Evolutionary conservation across 2,329 filamentous ascomycete species (phyloP), one percentile per base, ranked within the genome.

Genomic region (Fusarium zealandicum): DNA sequence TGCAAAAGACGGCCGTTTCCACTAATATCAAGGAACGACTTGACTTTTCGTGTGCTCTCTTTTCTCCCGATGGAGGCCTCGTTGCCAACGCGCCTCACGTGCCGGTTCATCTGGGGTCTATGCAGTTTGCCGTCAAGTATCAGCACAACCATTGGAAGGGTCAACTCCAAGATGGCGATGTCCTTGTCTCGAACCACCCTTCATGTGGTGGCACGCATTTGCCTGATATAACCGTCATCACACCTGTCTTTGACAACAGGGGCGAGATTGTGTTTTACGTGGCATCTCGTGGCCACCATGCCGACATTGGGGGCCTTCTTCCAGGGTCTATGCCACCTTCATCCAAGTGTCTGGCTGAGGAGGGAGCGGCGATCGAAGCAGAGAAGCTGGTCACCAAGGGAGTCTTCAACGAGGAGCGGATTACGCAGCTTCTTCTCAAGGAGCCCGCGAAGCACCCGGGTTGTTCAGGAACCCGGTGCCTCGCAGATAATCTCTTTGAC

Each of bases 271-370:
- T 65, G 16, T 72, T 72, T 14, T 72, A 68, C 17, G 66, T 67
- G 1, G 70, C 69, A 1, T 67, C 65, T 1, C 59, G 69, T 1
- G 70, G 68, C 0, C 72, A 75, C 44, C 72, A 76, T 42, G 70
- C 72, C 0, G 73, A 76, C 3, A 76, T 95, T 59, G 91, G 91
- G 10, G 91, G 91, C 8, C 92, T 93, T 37, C 79, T 92, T 0
- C 89, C 90, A 0, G 90, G 90, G 1, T 90, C 87, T 1, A 95
- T 95, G 91, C 91, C 91, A 2, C 88, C 90, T 2, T 84, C 89
- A 57, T 90, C 87, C 0, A 82, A 84, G 17, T 82, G 85, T 59
- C 77, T 88, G 4, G 86, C 76, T 69, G 82, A 89, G 66, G 86
- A 89, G 71, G 86, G 86, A 2, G 85, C 85, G 1, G 78, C 83